These are phyloP conservation scores for Fusarium euwallaceae DNA, from an alignment of 2,329 filamentous ascomycete species.

Conservation along the genomic window DNA sequence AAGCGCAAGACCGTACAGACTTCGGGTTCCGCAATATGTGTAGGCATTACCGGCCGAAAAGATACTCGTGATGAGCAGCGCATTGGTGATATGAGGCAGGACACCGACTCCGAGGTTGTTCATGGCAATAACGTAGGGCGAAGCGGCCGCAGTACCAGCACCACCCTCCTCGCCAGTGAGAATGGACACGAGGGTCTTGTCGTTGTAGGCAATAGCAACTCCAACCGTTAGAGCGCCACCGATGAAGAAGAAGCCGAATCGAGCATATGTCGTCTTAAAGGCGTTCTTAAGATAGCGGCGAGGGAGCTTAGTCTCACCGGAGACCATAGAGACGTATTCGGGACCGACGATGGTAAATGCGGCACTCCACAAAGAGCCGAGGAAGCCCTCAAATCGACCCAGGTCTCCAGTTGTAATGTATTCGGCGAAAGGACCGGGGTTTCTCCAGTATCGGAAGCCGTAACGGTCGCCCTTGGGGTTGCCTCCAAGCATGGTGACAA, in stretches of 20 bases:
- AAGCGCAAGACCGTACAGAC: conserved; percentile 63
- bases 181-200: conserved; percentile 67
- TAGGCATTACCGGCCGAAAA: conserved; percentile 63
- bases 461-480: conserved; percentile 25
- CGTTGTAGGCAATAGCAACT: conserved; percentile 74
- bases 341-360: conserved; percentile 72
- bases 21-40: conserved; percentile 62
- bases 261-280: conserved; percentile 28
- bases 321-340: conserved; percentile 65
- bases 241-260: conserved; percentile 32
- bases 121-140: conserved; percentile 73
- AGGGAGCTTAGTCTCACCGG: conserved; percentile 29
- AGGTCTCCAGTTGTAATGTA: conserved; percentile 22
- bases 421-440: conserved; percentile 26
- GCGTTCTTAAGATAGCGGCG: conserved; percentile 30
- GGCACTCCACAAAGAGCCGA: conserved; percentile 24
- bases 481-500: conserved; percentile 28
- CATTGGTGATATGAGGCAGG: conserved; percentile 69
- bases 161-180: conserved; percentile 46
- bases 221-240: conserved; percentile 60
- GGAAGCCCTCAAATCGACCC: conserved; percentile 27
- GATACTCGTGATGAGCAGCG: conserved; percentile 56
- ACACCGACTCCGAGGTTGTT: conserved; percentile 63
- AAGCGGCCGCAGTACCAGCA: conserved; percentile 63
- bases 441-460: conserved; percentile 31